These are phyloP conservation scores for Ganoderma resinaceum DNA, from an alignment of 1,284 basidiomycete genomes.

Conservation along the genomic window DNA sequence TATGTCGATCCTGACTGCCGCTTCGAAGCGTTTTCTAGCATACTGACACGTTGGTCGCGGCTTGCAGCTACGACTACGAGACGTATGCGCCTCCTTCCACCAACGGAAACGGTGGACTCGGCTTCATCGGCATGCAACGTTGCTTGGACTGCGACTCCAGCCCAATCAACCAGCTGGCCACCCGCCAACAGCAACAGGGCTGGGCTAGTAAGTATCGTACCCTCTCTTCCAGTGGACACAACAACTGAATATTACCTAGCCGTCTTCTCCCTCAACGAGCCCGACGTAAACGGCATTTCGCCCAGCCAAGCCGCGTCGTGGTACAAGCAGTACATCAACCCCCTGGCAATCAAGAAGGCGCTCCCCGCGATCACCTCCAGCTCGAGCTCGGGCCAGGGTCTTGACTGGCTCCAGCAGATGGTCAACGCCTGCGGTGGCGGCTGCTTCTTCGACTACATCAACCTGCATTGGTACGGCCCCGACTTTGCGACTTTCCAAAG, in stretches of 20 bases:
- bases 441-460: constrained; percentile 9
- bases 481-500: constrained; percentile 1
- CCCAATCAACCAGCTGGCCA: constrained; percentile 1
- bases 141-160: constrained; percentile 7
- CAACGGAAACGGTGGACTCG: constrained; percentile 1
- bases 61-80: neutral
- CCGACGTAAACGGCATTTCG: neutral
- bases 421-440: neutral
- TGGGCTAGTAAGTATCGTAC: constrained; percentile 2
- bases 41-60: neutral
- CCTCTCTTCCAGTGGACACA: too few species aligned
- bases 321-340: constrained; percentile 11
- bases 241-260: neutral
- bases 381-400: constrained; percentile 1
- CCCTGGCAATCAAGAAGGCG: constrained; percentile 10
- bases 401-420: constrained; percentile 7
- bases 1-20: neutral
- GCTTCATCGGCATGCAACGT: constrained; percentile 9
- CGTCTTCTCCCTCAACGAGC: constrained; percentile 9
- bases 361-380: constrained; percentile 7
- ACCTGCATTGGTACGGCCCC: constrained; percentile 4
- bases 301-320: neutral
- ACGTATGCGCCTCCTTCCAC: constrained; percentile 8
- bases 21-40: neutral
- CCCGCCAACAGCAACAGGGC: constrained; percentile 3